phyloP scores from a whole-genome alignment of 306 rosid genomes.

The Quercus dentata region DNA sequence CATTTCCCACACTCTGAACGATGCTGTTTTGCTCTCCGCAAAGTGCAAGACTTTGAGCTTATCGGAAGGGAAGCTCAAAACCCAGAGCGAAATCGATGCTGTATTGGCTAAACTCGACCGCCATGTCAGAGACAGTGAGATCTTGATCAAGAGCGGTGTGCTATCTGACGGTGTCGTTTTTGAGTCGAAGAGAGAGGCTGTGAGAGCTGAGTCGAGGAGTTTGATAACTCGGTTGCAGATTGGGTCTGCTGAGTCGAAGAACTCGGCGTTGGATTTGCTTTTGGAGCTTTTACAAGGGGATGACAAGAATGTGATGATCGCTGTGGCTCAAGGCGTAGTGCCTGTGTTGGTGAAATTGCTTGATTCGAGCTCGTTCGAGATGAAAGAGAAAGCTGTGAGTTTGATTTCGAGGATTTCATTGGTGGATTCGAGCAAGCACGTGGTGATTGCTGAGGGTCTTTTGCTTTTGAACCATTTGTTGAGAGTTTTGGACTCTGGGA shows the following conservation, averaged over 20 bases:
- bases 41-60: conserved; percentile 38
- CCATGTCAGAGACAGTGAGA: conserved; percentile 64
- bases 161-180: conserved; percentile 42
- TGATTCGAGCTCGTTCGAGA: conserved; percentile 52
- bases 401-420: conserved; percentile 68
- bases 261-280: conserved; percentile 61
- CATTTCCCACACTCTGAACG: conserved; percentile 39
- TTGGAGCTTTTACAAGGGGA: conserved; percentile 51
- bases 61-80: conserved; percentile 72
- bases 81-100: conserved; percentile 82
- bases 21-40: conserved; percentile 48
- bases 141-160: conserved; percentile 68
- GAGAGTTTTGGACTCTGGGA: conserved; percentile 75
- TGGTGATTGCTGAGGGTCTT: conserved; percentile 70
- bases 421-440: conserved; percentile 64
- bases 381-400: conserved; percentile 71
- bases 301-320: conserved; percentile 84
- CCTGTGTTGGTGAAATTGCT: conserved; percentile 72
- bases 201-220: conserved; percentile 62
- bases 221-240: conserved; percentile 77
- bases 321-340: conserved; percentile 89
- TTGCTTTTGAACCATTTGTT: conserved; percentile 66
- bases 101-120: conserved; percentile 61
- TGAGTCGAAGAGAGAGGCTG: conserved; percentile 58
- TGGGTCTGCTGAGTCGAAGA: conserved; percentile 58